Base-by-base conservation (phyloP, 2,329 filamentous ascomycete genomes). In the Bretziella fagacearum region DNA sequence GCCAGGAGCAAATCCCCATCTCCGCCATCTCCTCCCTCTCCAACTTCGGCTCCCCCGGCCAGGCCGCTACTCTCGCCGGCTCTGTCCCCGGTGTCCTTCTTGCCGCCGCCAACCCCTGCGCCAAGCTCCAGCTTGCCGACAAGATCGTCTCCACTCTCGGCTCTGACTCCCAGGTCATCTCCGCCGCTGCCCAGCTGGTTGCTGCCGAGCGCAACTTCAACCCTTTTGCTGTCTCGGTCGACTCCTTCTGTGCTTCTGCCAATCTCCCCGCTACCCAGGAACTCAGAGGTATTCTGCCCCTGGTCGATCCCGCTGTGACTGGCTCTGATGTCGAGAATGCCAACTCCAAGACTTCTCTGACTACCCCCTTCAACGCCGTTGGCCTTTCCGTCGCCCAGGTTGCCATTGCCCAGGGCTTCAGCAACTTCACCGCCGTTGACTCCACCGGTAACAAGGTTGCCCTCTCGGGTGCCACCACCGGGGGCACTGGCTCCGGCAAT, bases 181-280 rank as follows among this genome's bases (percentile, higher is more conserved):
- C 69, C 11, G 78, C 74, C 17, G 79, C 79, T 15, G 69, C 69
- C 49, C 70, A 69, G 13, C 67, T 81, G 30, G 77, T 81, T 11
- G 70, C 72, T 22, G 77, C 78, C 3, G 50, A 53, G 50, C 77
- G 80, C 62, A 82, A 83, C 69, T 80, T 80, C 65, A 82, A 82
- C 65, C 76, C 75, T 44, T 81, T 76, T 53, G 71, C 62, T 48
- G 69, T 71, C 52, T 64, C 63, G 55, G 66, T 74, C 27, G 77
- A 74, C 15, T 73, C 68, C 52, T 71, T 84, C 57, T 83, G 79
- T 61, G 69, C 65, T 30, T 75, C 83, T 53, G 62, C 76, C 2
- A 63, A 66, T 22, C 70, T 84, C 2, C 79, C 79, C 8, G 70
- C 65, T 26, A 80, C 73, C 6, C 60, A 62, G 20, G 67, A 67